Base-by-base conservation (phyloP, 2,329 filamentous ascomycete species). In the Fusarium papillatum region DNA sequence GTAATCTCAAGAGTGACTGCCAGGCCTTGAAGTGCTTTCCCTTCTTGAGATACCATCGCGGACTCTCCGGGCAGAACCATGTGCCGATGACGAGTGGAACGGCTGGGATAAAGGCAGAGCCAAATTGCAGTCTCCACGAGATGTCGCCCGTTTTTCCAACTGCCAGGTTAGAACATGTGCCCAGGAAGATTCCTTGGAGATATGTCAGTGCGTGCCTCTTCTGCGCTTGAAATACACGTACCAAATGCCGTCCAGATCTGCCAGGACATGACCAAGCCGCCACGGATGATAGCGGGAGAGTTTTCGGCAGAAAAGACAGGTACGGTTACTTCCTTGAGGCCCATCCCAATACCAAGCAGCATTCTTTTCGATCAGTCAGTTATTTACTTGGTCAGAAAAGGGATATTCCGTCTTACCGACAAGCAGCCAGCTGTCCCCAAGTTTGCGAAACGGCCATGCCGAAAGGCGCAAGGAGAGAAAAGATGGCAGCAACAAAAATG, bases 41-140 rank as follows among this genome's bases (percentile, higher is more conserved):
- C 78, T 92, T 93, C 80, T 92, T 92, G 81, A 94, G 89, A 66
- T 88, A 90, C 91, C 92, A 94, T 65, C 91, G 87, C 4, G 92
- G 91, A 3, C 90, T 92, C 78, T 93, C 91, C 0, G 91, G 91
- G 74, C 91, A 93, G 74, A 92, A 87, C 74, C 86, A 94, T 31
- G 93, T 85, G 14, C 85, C 83, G 1, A 91, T 19, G 13, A 92
- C 80, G 7, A 94, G 84, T 10, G 92, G 91, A 2, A 94, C 82
- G 0, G 92, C 91, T 1, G 92, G 92, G 41, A 93, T 88, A 62
- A 93, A 91, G 4, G 93, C 91, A 4, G 91, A 92, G 13, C 88
- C 91, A 9, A 94, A 83, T 78, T 93, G 91, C 29, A 93, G 83
- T 46, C 92, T 86, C 93, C 92, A 94, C 8, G 90, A 86, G 43